Base-by-base conservation (phyloP, 495 filamentous ascomycete genomes). In the Aspergillus coremiiformis region DNA sequence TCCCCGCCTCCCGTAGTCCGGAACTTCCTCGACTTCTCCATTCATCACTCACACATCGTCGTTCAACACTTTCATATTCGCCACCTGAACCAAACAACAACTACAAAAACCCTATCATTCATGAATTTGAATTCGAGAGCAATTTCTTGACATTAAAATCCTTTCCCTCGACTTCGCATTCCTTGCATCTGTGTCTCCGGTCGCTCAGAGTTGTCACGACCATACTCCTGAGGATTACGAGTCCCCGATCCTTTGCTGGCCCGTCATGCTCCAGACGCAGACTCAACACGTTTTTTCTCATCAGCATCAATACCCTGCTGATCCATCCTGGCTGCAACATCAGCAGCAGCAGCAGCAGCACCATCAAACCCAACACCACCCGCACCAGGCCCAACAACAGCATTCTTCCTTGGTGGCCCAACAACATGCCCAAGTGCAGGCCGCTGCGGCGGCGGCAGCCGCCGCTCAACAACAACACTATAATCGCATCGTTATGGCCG, bases 281-380 rank as follows among this genome's bases (percentile, higher is more conserved):
- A 70, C 66, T 49, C 75, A 78, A 56, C 80, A 85, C 76, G 72
- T 85, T 54, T 86, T 84, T 66, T 81, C 82, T 27, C 84, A 87
- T 68, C 89, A 94, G 68, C 87, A 91, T 66, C 87, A 90, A 61
- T 91, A 86, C 53, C 81, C 76, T 67, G 78, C 80, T 64, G 87
- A 92, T 62, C 83, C 84, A 54, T 77, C 85, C 62, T 89, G 86
- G 85, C 74, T 88, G 73, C 85, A 90, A 58, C 84, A 78, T 21
- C 37, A 35, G 37, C 77, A 79, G 52, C 72, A 80, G 57, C 74
- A 82, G 60, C 74, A 78, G 41, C 69, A 69, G 26, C 83, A 84
- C 51, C 85, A 85, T 49, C 86, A 86, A 58, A 80, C 81, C 53
- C 86, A 88, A 63, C 81, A 81, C 54, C 71, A 73, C 50, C 68